Conservation (phyloP, 345 rosid species). For the Brassica cretica region DNA sequence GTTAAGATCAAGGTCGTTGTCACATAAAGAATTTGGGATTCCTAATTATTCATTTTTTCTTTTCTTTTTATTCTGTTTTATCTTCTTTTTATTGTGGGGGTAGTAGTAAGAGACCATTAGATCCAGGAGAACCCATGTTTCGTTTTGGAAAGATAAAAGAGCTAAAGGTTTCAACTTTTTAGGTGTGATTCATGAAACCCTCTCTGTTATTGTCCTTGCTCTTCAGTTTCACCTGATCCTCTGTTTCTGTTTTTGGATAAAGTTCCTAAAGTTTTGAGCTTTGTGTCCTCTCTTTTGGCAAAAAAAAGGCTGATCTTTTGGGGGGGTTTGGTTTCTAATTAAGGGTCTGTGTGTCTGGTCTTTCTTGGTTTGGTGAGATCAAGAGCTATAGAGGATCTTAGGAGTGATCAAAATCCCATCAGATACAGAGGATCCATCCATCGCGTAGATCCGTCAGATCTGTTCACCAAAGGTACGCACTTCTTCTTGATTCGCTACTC, state of each 20-base stretch:
- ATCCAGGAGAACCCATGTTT: constrained; percentile 41
- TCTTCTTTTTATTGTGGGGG: constrained; percentile 4
- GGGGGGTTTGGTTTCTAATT: constrained; percentile 11
- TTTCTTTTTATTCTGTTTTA: constrained; percentile 16
- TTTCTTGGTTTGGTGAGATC: constrained; percentile 11
- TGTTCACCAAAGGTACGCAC: constrained; percentile 27
- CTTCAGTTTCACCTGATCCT: constrained; percentile 30
- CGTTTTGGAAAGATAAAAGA: constrained; percentile 35
- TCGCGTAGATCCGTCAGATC: constrained; percentile 39
- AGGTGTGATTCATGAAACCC: constrained; percentile 20
- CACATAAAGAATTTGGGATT: constrained; percentile 34
- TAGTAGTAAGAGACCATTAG: constrained; percentile 19
- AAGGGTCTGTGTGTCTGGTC: background rate
- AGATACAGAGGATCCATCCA: constrained; percentile 23
- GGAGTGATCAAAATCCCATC: constrained; percentile 12
- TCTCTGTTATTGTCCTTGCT: constrained; percentile 1
- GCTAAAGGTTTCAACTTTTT: constrained; percentile 32
- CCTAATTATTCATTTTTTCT: background rate
- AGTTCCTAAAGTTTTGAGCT: constrained; percentile 34
- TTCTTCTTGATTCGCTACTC: constrained; percentile 22
- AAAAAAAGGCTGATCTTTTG: background rate
- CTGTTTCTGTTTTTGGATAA: constrained; percentile 18
- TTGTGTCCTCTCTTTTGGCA: constrained; percentile 9
- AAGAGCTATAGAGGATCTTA: background rate
- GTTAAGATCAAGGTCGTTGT: constrained; percentile 34